A percentile compares a stretch with the other conserved stretches of the same genome.
Conservation (phyloP, 2,329 filamentous ascomycete species). For the Aspergillus sp. region DNA sequence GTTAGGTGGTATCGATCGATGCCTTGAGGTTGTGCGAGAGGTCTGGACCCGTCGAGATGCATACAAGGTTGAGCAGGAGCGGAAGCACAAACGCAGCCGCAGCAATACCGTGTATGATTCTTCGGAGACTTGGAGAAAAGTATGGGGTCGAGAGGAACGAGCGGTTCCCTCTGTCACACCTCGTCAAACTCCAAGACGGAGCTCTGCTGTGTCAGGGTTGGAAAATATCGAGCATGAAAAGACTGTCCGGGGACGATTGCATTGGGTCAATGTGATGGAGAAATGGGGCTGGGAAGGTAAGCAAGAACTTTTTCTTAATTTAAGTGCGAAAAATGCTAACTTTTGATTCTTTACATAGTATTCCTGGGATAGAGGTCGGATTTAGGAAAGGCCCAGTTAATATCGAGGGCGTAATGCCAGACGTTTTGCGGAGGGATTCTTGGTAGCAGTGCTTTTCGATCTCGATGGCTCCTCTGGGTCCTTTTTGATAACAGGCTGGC, state of each 20-base stretch:
- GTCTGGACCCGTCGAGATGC: slow-evolving; percentile 60
- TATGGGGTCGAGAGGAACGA: slow-evolving; percentile 6
- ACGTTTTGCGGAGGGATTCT: not conserved
- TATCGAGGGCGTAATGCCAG: not conserved
- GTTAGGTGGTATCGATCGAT: slow-evolving; percentile 62
- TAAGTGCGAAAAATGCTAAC: slow-evolving; percentile 3
- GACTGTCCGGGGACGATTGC: slow-evolving; percentile 58
- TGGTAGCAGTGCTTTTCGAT: not conserved
- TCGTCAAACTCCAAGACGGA: slow-evolving; percentile 13
- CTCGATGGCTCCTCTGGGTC: not conserved
- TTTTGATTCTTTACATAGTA: slow-evolving; percentile 17
- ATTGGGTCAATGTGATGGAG: slow-evolving; percentile 66
- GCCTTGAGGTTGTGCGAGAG: slow-evolving; percentile 57
- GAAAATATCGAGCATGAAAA: slow-evolving; percentile 51
- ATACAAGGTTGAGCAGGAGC: slow-evolving; percentile 38
- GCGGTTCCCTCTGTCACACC: slow-evolving; percentile 5
- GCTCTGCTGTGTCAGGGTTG: slow-evolving; percentile 26
- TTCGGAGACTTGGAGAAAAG: slow-evolving; percentile 19
- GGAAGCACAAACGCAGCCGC: slow-evolving; percentile 9
- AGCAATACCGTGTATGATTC: slow-evolving; percentile 14
- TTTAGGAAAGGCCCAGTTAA: not conserved
- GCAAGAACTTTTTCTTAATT: slow-evolving; percentile 14
- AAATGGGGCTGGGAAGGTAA: slow-evolving; percentile 68
- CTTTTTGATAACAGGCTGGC: not conserved
- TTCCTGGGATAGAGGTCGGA: slow-evolving; percentile 31